A percentile compares a stretch with the other conserved stretches of the same genome.
These are phyloP conservation scores for Pichia cabralensis DNA, from an alignment of 805 yeast genomes.

Conservation along the genomic window DNA sequence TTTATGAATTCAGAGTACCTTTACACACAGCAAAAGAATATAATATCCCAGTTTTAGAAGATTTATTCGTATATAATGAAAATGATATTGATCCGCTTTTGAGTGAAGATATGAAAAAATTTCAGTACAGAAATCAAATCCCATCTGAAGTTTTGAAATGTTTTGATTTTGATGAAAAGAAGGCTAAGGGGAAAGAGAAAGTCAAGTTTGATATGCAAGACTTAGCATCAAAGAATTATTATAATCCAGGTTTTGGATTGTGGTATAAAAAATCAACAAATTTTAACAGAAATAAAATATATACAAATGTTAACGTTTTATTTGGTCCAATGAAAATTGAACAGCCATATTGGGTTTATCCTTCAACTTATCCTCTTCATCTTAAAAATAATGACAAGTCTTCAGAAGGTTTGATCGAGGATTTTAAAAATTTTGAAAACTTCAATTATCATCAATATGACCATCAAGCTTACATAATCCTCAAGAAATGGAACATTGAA, in stretches of 20 bases:
- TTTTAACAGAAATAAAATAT: not conserved
- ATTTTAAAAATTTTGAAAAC: not conserved
- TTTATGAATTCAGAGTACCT: constrained; percentile 4
- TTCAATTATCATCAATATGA: constrained; percentile 12
- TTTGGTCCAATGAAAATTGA: constrained; percentile 62
- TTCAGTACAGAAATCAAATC: not conserved
- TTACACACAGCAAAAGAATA: not conserved
- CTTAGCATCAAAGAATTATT: too few relatives aligned
- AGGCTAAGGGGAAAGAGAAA: not conserved
- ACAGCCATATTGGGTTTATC: constrained; percentile 51
- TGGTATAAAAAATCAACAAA: constrained; percentile 41
- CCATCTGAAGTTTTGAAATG: constrained; percentile 1
- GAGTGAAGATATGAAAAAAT: too few relatives aligned
- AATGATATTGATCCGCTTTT: too few relatives aligned
- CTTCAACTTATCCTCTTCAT: constrained; percentile 7
- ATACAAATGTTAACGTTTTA: constrained; percentile 43
- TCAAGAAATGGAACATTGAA: constrained; percentile 7
- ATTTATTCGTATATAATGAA: constrained; percentile 2
- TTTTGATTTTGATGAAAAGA: not conserved
- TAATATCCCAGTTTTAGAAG: not conserved
- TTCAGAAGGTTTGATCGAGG: constrained; percentile 1
- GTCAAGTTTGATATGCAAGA: too few relatives aligned
- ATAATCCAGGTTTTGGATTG: constrained; percentile 31
- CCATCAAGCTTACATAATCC: constrained; percentile 9
- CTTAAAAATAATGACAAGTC: constrained; percentile 2